These are phyloP conservation scores for Amanita jacksonii DNA, from an alignment of 768 basidiomycete species.

Conservation along the genomic window DNA sequence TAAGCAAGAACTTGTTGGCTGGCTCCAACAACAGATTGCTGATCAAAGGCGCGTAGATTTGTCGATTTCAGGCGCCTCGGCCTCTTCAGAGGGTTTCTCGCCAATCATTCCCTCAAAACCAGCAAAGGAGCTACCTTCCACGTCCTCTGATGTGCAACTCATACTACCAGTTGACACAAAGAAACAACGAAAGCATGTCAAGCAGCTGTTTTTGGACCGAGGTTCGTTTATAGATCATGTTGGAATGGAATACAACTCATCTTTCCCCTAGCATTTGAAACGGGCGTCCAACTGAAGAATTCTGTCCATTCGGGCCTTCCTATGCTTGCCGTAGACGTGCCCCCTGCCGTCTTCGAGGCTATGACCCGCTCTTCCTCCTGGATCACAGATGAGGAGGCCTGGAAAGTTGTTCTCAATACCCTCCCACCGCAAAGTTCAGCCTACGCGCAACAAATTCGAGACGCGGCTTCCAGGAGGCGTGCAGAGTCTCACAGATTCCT, in stretches of 20 bases:
- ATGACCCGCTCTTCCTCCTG: slow-evolving; percentile 46
- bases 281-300: slow-evolving; percentile 43
- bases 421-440: slow-evolving; percentile 50
- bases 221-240: slow-evolving; percentile 29
- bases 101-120: slow-evolving; percentile 26
- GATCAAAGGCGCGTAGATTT: slow-evolving; percentile 73
- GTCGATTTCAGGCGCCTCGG: slow-evolving; percentile 48
- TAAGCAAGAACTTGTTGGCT: slow-evolving; percentile 61
- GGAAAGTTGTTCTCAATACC: slow-evolving; percentile 46
- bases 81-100: slow-evolving; percentile 27
- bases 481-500: slow-evolving; percentile 55
- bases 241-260: too few species aligned
- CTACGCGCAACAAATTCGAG: slow-evolving; percentile 62
- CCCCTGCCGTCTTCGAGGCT: slow-evolving; percentile 47
- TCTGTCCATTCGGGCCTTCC: slow-evolving; percentile 54
- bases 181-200: slow-evolving; percentile 65
- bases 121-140: slow-evolving; percentile 22
- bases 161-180: slow-evolving; percentile 60
- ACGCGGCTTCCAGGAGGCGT: slow-evolving; percentile 52
- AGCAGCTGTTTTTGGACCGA: slow-evolving; percentile 59
- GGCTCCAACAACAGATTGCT: slow-evolving; percentile 67
- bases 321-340: slow-evolving; percentile 65
- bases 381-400: slow-evolving; percentile 68
- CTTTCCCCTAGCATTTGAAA: slow-evolving; percentile 50
- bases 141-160: slow-evolving; percentile 45